These are phyloP conservation scores for Lepraria neglecta DNA, from an alignment of 495 filamentous ascomycete genomes.

Conservation along the genomic window DNA sequence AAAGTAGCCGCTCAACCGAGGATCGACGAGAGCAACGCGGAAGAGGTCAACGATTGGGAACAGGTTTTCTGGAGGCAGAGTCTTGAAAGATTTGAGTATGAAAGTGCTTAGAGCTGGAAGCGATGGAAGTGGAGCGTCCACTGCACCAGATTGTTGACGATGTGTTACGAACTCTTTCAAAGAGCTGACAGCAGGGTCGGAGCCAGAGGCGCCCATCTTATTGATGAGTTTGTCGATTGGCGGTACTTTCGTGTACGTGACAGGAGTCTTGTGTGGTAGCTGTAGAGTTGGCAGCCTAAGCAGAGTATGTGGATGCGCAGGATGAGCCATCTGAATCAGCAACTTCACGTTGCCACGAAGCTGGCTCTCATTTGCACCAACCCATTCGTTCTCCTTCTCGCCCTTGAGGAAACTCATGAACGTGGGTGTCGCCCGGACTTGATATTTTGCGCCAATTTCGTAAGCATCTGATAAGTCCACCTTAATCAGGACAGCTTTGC, in stretches of 20 bases:
- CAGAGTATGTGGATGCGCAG: conserved; percentile 65
- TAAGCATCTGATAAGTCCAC: conserved; percentile 66
- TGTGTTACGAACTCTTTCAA: conserved; percentile 61
- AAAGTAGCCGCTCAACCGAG: conserved; percentile 79
- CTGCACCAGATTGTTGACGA: conserved; percentile 46
- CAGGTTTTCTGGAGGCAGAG: conserved; percentile 49
- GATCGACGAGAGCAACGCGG: conserved; percentile 68
- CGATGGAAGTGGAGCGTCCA: conserved; percentile 56
- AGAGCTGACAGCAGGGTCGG: conserved; percentile 46
- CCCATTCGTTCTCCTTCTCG: conserved; percentile 71
- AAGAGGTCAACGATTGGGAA: conserved; percentile 83
- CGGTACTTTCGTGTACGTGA: conserved; percentile 71
- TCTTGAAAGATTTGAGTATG: conserved; percentile 43
- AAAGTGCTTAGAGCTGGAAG: conserved; percentile 50
- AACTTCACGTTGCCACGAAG: conserved; percentile 67
- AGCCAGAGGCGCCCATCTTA: conserved; percentile 56
- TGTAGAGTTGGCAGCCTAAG: conserved; percentile 66
- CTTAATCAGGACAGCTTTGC: conserved; percentile 69
- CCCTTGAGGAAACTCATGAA: conserved; percentile 84
- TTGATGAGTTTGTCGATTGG: conserved; percentile 76
- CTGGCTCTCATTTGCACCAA: conserved; percentile 61
- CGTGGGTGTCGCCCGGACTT: conserved; percentile 73
- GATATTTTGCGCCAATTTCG: conserved; percentile 60
- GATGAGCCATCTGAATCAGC: conserved; percentile 69
- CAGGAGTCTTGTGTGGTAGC: conserved; percentile 53